Conservation (phyloP, 352 stramenopile genomes). For the Elongisporangium anandrum region DNA sequence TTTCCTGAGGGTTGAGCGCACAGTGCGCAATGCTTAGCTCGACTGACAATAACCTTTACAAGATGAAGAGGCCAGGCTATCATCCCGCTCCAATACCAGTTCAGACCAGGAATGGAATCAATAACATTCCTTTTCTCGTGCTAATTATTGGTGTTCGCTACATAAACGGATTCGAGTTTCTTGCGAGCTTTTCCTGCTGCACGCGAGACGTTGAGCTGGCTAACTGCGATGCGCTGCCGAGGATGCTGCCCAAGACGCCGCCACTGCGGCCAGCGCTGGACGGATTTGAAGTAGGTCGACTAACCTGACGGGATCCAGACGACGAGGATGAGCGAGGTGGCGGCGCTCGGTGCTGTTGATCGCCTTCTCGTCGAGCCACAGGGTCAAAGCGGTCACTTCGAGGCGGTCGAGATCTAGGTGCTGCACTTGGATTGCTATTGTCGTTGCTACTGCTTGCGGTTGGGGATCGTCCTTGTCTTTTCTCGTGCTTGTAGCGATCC, state of each 20-base stretch:
- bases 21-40: too few relatives aligned
- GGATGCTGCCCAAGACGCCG: conserved; percentile 53
- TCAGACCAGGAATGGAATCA: too few relatives aligned
- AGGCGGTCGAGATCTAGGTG: background rate
- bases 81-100: too few relatives aligned
- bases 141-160: background rate
- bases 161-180: conserved; percentile 34
- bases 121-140: too few relatives aligned
- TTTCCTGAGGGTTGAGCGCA: too few relatives aligned
- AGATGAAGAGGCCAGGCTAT: too few relatives aligned
- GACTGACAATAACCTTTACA: too few relatives aligned
- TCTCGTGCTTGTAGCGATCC: background rate
- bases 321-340: background rate
- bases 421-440: conserved; percentile 2
- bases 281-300: background rate
- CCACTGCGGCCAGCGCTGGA: conserved; percentile 5
- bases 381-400: background rate
- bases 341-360: background rate
- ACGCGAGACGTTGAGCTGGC: conserved; percentile 63
- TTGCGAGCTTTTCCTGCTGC: conserved; percentile 34
- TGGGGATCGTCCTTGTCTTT: conserved; percentile 9
- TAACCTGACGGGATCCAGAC: background rate
- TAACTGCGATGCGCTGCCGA: conserved; percentile 60
- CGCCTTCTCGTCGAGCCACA: background rate
- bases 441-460: conserved; percentile 7